Base-by-base conservation (phyloP, 1,284 basidiomycete species). In the Sporisorium graminicola region DNA sequence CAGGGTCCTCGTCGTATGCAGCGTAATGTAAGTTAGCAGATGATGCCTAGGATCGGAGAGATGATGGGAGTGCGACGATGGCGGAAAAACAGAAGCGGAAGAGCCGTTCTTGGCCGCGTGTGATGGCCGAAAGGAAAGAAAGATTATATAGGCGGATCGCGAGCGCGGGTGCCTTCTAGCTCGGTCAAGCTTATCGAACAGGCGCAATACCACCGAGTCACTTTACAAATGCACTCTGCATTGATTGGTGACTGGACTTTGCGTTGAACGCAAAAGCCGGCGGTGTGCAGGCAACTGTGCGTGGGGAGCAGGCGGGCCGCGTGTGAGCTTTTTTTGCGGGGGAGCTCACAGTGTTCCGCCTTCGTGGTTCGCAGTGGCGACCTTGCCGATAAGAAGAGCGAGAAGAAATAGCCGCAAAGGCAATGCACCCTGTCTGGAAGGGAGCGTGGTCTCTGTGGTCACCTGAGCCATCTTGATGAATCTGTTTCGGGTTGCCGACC, bases 121-220 rank as follows among this genome's bases (percentile, higher is more conserved):
- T 27, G 40, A 33, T 26, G 20, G 50, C 53, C 61, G 63, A 40
- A 35, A 29, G n/a, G 27, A 22, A 22, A 10, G 2, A 14, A 8
- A 9, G 40, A 7, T 62, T 71, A 62, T 71, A 71, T 65, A 61
- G 44, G 33, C 69, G 69, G 69, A 47, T 10, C 26, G 20, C 26
- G 58, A 51, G 69, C 69, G 69, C 69, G 69, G 69, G 18, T 27
- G 47, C 50, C 16, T 18, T 37, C 18, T 4, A 40, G 37, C 37
- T 18, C 37, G 37, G 24, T 16, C 22, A 37, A 53, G 51, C 50
- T 51, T 35, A 49, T 49, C 27, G 47, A 29, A 29, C 16, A n/a
- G 26, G 26, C 22, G 9, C 9, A 27, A 18, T 14, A n/a, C 9
- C 14, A 31, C 47, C n/a, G 18, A 43, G 40, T n/a, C 40, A 20